Percentiles rank a stretch among this genome's conserved stretches.
These are phyloP conservation scores for Insectozyma bohioensis DNA, from an alignment of 1,139 yeast species.

Conservation along the genomic window DNA sequence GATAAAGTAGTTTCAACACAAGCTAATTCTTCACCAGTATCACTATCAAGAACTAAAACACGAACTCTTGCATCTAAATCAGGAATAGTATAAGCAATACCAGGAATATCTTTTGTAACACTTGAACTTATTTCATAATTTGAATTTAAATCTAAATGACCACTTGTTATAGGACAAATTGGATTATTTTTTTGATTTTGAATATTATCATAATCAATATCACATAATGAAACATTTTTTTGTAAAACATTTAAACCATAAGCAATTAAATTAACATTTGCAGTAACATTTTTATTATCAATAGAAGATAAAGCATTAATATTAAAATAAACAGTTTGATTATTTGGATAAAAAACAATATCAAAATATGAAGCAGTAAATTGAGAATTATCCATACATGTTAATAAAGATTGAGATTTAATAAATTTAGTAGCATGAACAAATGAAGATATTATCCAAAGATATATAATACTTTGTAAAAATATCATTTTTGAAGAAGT, in stretches of 20 bases:
- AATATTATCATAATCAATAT: conserved; percentile 47
- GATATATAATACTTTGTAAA: conserved; percentile 1
- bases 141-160: conserved; percentile 75
- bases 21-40: conserved; percentile 55
- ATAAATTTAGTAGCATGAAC: conserved; percentile 31
- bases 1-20: conserved; percentile 88
- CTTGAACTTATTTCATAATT: conserved; percentile 43
- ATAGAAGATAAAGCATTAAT: conserved; percentile 80
- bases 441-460: conserved; percentile 9
- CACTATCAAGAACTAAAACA: conserved; percentile 52
- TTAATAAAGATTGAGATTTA: conserved; percentile 71
- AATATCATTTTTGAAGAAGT: no score
- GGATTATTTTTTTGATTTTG: conserved; percentile 13
- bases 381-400: conserved; percentile 91
- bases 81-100: conserved; percentile 85
- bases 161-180: conserved; percentile 79
- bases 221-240: conserved; percentile 63
- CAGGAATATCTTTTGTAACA: conserved; percentile 61
- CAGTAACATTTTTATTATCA: conserved; percentile 63
- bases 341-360: conserved; percentile 68
- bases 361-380: conserved; percentile 86
- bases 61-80: conserved; percentile 91
- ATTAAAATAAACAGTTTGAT: conserved; percentile 61
- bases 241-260: conserved; percentile 77
- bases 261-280: conserved; percentile 66